phyloP scores from a whole-genome alignment of 129 eudicot species.

The Helichrysum umbraculigerum region DNA sequence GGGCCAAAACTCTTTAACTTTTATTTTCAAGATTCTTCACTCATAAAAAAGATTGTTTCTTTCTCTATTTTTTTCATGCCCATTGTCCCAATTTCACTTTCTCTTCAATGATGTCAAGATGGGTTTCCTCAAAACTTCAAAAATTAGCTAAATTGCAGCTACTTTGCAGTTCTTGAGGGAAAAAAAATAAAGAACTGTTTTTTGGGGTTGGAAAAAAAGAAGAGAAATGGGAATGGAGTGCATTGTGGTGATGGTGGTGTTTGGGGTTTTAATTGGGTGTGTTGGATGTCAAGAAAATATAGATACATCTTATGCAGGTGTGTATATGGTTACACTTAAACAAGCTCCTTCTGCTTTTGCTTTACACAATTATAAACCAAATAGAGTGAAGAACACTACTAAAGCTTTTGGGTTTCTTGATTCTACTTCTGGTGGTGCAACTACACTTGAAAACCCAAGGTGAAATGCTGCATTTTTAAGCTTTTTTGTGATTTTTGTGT shows the following conservation, averaged over 20 bases:
- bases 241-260: slow-evolving; percentile 32
- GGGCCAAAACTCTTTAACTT: not conserved
- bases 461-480: not conserved
- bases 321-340: slow-evolving; percentile 77
- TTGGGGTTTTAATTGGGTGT: slow-evolving; percentile 36
- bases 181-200: slow-evolving; percentile 3
- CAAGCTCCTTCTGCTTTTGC: slow-evolving; percentile 60
- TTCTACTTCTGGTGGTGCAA: slow-evolving; percentile 44
- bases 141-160: slow-evolving; percentile 7
- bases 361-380: slow-evolving; percentile 25
- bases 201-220: slow-evolving; percentile 17
- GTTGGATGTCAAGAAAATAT: slow-evolving; percentile 32
- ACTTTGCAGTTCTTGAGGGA: slow-evolving; percentile 8
- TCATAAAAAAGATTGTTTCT: slow-evolving; percentile 1
- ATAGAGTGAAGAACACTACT: slow-evolving; percentile 23
- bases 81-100: slow-evolving; percentile 28
- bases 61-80: slow-evolving; percentile 1
- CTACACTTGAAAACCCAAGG: slow-evolving; percentile 65
- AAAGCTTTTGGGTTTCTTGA: slow-evolving; percentile 27
- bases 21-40: slow-evolving; percentile 15
- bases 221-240: slow-evolving; percentile 37
- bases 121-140: slow-evolving; percentile 17
- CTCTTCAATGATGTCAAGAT: slow-evolving; percentile 18
- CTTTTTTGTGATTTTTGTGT: not conserved
- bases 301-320: slow-evolving; percentile 40